Conservation (phyloP, 2,329 filamentous ascomycete genomes). For the Immersiporthe knoxdaviesiana region DNA sequence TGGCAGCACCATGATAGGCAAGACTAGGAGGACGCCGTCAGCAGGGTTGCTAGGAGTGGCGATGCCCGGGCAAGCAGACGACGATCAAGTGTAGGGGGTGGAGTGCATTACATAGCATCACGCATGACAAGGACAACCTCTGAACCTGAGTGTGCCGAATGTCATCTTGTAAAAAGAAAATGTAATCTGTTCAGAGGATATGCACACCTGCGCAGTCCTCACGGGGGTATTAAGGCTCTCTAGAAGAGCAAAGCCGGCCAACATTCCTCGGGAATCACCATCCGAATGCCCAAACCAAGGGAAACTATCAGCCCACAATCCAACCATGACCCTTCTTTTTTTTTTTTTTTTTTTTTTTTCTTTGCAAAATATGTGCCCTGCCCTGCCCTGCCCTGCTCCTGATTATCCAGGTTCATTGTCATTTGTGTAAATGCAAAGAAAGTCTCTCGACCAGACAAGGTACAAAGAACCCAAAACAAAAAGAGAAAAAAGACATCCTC, state of each 20-base stretch:
- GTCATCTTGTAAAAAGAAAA: too few relatives aligned
- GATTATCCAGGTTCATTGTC: neutral
- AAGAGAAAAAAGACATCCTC: too few relatives aligned
- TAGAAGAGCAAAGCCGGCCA: neutral
- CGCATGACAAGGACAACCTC: neutral
- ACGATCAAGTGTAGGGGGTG: neutral
- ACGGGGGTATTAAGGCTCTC: neutral
- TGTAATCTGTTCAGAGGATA: neutral
- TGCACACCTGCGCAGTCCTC: neutral
- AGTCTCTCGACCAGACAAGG: neutral
- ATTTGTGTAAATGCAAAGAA: neutral
- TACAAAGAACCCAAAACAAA: too few relatives aligned
- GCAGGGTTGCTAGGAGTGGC: neutral
- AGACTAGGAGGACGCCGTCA: neutral
- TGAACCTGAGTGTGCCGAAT: neutral
- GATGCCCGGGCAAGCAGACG: neutral
- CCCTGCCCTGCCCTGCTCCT: too few relatives aligned
- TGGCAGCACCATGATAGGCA: neutral
- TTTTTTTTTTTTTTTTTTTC: neutral
- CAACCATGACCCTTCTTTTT: neutral
- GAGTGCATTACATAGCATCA: neutral
- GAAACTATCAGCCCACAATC: neutral
- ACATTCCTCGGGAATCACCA: neutral
- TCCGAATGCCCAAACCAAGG: neutral
- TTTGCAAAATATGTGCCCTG: neutral